phyloP scores from a whole-genome alignment of 2,329 filamentous ascomycete species.

The Clonostachys chloroleuca region DNA sequence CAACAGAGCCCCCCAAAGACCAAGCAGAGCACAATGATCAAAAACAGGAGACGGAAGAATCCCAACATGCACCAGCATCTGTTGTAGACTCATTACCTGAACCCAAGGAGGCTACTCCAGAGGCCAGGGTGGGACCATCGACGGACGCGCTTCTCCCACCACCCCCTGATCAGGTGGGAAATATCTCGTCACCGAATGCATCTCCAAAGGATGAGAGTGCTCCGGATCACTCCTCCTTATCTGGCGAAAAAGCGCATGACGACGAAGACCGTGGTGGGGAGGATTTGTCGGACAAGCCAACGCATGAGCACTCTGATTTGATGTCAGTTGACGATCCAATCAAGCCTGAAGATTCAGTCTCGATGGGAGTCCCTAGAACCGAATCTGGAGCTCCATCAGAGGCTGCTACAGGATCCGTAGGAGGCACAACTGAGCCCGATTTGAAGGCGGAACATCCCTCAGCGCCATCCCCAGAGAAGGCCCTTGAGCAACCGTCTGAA shows the following conservation, averaged over 20 bases:
- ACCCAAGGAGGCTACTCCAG: not conserved
- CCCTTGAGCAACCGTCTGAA: not conserved
- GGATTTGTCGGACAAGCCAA: slow-evolving; percentile 9
- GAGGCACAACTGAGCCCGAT: slow-evolving; percentile 9
- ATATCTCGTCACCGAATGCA: slow-evolving; percentile 19
- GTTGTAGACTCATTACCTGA: not conserved
- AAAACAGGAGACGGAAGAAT: too few species aligned
- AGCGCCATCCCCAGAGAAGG: not conserved
- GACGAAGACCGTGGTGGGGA: slow-evolving; percentile 14
- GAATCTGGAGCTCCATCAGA: slow-evolving; percentile 20
- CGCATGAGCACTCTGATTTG: slow-evolving; percentile 9
- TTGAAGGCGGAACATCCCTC: not conserved
- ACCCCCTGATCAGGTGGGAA: slow-evolving; percentile 32
- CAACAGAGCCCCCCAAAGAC: too few species aligned
- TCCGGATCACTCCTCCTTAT: slow-evolving; percentile 11
- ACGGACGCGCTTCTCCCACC: slow-evolving; percentile 21
- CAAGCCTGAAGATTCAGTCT: slow-evolving; percentile 16
- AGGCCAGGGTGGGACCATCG: not conserved
- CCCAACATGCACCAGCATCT: too few species aligned
- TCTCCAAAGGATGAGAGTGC: slow-evolving; percentile 20
- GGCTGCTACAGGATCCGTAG: slow-evolving; percentile 12
- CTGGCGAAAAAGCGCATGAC: slow-evolving; percentile 16
- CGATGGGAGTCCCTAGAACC: slow-evolving; percentile 24
- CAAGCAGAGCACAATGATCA: too few species aligned
- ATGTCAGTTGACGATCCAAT: too few species aligned